Conservation (phyloP, 495 filamentous ascomycete genomes). For the Elasticomyces elasticus region DNA sequence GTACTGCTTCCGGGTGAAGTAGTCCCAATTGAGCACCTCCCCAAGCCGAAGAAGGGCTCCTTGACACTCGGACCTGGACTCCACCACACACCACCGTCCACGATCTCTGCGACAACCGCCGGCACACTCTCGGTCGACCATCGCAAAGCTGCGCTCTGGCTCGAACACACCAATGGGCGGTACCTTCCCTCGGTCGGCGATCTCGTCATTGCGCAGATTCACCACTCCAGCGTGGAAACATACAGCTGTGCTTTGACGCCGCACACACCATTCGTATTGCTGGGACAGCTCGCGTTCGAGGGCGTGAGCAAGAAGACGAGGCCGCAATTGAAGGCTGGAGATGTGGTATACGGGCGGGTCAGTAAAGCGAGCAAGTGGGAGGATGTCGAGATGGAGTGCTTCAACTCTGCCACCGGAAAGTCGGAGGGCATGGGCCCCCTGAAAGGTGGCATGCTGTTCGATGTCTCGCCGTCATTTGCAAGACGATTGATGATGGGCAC, state of each 20-base stretch:
- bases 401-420: slow-evolving; percentile 76
- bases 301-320: slow-evolving; percentile 84
- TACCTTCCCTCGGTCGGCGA: slow-evolving; percentile 72
- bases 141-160: slow-evolving; percentile 70
- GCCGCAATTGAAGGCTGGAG: slow-evolving; percentile 60
- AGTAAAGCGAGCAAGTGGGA: slow-evolving; percentile 65
- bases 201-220: slow-evolving; percentile 74
- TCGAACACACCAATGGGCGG: slow-evolving; percentile 57
- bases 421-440: slow-evolving; percentile 80
- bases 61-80: slow-evolving; percentile 82
- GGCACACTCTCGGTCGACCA: slow-evolving; percentile 66
- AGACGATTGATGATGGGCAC: slow-evolving; percentile 61
- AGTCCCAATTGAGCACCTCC: slow-evolving; percentile 48
- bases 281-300: slow-evolving; percentile 86
- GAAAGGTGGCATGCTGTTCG: slow-evolving; percentile 77
- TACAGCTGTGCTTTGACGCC: slow-evolving; percentile 64
- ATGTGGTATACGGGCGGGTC: slow-evolving; percentile 78
- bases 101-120: slow-evolving; percentile 65
- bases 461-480: slow-evolving; percentile 69
- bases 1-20: slow-evolving; percentile 73
- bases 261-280: slow-evolving; percentile 60
- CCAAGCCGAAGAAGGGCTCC: slow-evolving; percentile 52
- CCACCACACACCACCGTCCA: slow-evolving; percentile 57
- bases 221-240: slow-evolving; percentile 60
- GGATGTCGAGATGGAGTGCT: slow-evolving; percentile 83